A percentile compares a stretch with the other conserved stretches of the same genome.
phyloP scores from a whole-genome alignment of 768 basidiomycete species.

The Collybia sordida region DNA sequence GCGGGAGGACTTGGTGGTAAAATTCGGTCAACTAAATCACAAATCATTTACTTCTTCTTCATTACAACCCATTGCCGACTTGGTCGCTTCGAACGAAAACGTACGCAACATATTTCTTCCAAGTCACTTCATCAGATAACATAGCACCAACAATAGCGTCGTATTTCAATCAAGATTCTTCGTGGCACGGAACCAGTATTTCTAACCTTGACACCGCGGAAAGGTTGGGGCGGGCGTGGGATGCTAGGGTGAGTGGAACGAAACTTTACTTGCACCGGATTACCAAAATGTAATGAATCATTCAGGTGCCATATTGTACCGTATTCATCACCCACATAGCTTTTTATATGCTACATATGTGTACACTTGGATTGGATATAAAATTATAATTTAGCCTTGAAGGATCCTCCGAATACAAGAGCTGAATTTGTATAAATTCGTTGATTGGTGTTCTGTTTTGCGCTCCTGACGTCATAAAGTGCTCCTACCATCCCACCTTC shows the following conservation, averaged over 20 bases:
- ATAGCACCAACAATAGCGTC: slow-evolving; percentile 39
- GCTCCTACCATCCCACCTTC: slow-evolving; percentile 45
- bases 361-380: background rate
- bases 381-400: slow-evolving; percentile 20
- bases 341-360: background rate
- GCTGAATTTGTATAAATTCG: slow-evolving; percentile 24
- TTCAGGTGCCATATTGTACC: slow-evolving; percentile 65
- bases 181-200: slow-evolving; percentile 45
- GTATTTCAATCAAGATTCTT: slow-evolving; percentile 56
- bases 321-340: slow-evolving; percentile 28
- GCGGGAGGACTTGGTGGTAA: slow-evolving; percentile 68
- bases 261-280: background rate
- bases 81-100: slow-evolving; percentile 80
- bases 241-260: slow-evolving; percentile 64
- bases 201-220: slow-evolving; percentile 64
- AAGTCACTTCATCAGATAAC: background rate
- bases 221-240: slow-evolving; percentile 87
- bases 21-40: slow-evolving; percentile 66
- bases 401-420: slow-evolving; percentile 34
- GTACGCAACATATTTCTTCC: slow-evolving; percentile 40
- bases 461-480: slow-evolving; percentile 32
- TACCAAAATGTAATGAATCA: slow-evolving; percentile 5
- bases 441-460: slow-evolving; percentile 18
- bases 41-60: slow-evolving; percentile 48
- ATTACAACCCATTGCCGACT: slow-evolving; percentile 65